Evolutionary conservation across 2,329 filamentous ascomycete species (phyloP).

Genomic region (Thielaviopsis ethacetica): DNA sequence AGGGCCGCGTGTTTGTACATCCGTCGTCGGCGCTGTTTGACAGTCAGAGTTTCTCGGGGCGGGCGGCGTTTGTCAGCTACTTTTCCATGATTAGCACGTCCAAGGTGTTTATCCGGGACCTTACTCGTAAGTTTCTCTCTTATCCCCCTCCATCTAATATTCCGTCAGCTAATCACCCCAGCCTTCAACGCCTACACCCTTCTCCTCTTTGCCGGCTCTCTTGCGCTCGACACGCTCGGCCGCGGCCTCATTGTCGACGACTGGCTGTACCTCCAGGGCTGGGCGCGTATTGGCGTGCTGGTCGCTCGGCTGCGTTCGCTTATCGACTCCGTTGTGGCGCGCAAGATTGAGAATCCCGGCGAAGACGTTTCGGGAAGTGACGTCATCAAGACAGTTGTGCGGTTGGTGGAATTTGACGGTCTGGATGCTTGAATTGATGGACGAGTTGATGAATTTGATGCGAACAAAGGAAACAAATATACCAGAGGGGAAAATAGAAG

Average conservation of each 20-base stretch:
- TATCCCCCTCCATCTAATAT: background rate
- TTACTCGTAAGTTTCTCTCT: constrained; percentile 54
- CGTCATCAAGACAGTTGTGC: constrained; percentile 61
- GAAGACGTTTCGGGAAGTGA: constrained; percentile 38
- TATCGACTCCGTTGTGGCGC: constrained; percentile 69
- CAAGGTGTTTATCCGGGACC: constrained; percentile 80
- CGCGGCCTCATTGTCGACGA: constrained; percentile 80
- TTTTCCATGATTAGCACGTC: constrained; percentile 83
- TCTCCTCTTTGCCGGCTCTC: constrained; percentile 72
- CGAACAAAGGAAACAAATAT: background rate
- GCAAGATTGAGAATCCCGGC: constrained; percentile 59
- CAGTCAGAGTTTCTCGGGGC: constrained; percentile 58
- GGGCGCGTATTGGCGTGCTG: constrained; percentile 87
- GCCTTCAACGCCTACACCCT: constrained; percentile 81
- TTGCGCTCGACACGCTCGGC: constrained; percentile 74
- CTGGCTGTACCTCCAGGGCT: constrained; percentile 73
- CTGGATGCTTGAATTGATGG: constrained; percentile 41
- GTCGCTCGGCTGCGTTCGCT: constrained; percentile 69
- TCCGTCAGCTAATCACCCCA: constrained; percentile 17
- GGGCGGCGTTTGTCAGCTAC: constrained; percentile 68
- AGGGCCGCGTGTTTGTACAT: constrained; percentile 81
- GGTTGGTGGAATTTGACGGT: constrained; percentile 78
- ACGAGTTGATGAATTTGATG: too few relatives aligned
- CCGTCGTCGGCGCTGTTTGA: constrained; percentile 77
- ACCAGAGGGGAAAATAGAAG: background rate